A percentile compares a stretch with the other conserved stretches of the same genome.
Conservation (phyloP, 1,284 basidiomycete genomes). For the Apiotrichum laibachii region DNA sequence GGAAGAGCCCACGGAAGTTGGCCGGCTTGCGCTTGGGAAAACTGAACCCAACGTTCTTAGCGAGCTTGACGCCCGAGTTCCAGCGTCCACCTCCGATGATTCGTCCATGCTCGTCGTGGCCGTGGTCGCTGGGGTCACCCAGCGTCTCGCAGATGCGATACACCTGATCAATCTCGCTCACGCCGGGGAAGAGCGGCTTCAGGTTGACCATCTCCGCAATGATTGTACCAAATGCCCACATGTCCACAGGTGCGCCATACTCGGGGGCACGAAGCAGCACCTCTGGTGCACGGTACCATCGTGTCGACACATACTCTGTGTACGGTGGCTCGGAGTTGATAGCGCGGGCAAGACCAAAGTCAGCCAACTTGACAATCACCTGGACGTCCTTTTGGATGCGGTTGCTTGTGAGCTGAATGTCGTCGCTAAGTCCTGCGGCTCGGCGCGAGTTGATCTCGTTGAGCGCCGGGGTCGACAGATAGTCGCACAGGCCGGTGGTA, state of each 20-base stretch:
- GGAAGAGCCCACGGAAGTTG: conserved; percentile 74
- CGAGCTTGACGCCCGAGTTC: conserved; percentile 80
- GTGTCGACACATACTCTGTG: conserved; percentile 96
- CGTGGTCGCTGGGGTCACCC: conserved; percentile 89
- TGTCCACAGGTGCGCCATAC: conserved; percentile 95
- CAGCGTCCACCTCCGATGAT: conserved; percentile 83
- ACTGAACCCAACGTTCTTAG: conserved; percentile 76
- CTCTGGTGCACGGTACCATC: conserved; percentile 99
- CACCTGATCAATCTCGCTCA: conserved; percentile 90
- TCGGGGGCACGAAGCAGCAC: conserved; percentile 86
- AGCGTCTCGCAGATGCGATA: conserved; percentile 83
- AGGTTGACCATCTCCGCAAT: conserved; percentile 95
- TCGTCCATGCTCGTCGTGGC: conserved; percentile 67
- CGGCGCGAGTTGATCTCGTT: conserved; percentile 35
- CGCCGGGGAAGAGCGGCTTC: conserved; percentile 96
- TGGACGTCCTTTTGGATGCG: conserved; percentile 84
- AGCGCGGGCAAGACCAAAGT: conserved; percentile 95
- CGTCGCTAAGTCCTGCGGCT: conserved; percentile 5
- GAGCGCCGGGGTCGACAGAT: conserved; percentile 60
- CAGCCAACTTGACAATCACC: conserved; percentile 95
- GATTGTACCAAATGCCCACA: conserved; percentile 99
- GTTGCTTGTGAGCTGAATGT: background rate
- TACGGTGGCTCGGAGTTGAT: conserved; percentile 87
- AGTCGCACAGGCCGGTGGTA: conserved; percentile 95
- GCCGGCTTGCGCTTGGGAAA: conserved; percentile 84